A percentile compares a stretch with the other conserved stretches of the same genome.
These are phyloP conservation scores for Mycena citricolor DNA, from an alignment of 1,284 basidiomycete species.

Conservation along the genomic window DNA sequence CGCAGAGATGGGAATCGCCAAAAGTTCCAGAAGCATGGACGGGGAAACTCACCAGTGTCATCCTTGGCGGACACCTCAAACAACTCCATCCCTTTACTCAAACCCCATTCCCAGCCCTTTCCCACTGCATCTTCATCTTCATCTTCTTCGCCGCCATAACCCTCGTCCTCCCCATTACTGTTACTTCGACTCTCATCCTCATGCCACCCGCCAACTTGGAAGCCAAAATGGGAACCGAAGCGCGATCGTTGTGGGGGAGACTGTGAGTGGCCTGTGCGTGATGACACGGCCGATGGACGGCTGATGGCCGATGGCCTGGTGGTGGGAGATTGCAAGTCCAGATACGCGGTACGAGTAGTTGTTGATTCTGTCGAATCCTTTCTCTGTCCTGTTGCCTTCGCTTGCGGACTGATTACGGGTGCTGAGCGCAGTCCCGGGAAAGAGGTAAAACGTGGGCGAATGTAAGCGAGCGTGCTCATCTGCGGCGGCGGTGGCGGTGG, in stretches of 20 bases:
- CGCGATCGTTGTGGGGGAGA: slow-evolving; percentile 54
- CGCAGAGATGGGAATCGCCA: no score
- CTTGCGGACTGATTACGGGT: slow-evolving; percentile 39
- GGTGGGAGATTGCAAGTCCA: slow-evolving; percentile 47
- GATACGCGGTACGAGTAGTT: slow-evolving; percentile 47
- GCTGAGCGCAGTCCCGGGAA: slow-evolving; percentile 72
- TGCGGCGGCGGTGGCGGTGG: slow-evolving; percentile 60
- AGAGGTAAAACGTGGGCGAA: slow-evolving; percentile 82
- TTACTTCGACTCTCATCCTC: slow-evolving; percentile 67
- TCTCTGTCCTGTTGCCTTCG: no score
- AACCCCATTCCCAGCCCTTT: slow-evolving; percentile 83
- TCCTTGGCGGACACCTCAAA: slow-evolving; percentile 88
- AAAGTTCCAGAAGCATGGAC: no score
- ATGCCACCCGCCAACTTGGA: slow-evolving; percentile 48
- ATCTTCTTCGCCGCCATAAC: slow-evolving; percentile 45
- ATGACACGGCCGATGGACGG: slow-evolving; percentile 33
- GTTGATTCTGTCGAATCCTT: no score
- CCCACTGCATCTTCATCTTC: slow-evolving; percentile 57
- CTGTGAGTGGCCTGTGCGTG: slow-evolving; percentile 45
- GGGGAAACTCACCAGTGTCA: slow-evolving; percentile 69
- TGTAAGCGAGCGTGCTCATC: slow-evolving; percentile 73
- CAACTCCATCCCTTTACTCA: slow-evolving; percentile 77
- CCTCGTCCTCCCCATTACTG: slow-evolving; percentile 67
- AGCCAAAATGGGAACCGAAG: slow-evolving; percentile 53
- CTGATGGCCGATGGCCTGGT: slow-evolving; percentile 40